These are phyloP conservation scores for Mycena floridula DNA, from an alignment of 768 basidiomycete species.

Conservation along the genomic window DNA sequence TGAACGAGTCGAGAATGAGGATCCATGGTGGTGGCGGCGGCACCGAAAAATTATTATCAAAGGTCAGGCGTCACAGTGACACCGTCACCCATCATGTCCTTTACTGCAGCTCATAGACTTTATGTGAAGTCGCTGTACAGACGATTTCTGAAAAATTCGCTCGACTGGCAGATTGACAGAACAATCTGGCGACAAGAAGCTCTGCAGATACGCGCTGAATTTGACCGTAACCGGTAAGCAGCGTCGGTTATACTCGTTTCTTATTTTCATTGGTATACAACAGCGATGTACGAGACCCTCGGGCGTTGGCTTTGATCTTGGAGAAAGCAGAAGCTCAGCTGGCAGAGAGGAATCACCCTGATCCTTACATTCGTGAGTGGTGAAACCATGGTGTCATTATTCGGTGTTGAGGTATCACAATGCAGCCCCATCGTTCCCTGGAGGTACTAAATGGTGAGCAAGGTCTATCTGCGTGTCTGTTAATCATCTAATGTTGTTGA, in stretches of 20 bases:
- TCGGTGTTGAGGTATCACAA: background rate
- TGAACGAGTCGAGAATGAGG: conserved; percentile 71
- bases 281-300: conserved; percentile 81
- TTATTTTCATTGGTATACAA: conserved; percentile 1
- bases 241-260: background rate
- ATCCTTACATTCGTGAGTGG: conserved; percentile 86
- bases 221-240: conserved; percentile 84
- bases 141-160: conserved; percentile 76
- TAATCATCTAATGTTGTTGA: conserved; percentile 8
- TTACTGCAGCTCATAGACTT: conserved; percentile 68
- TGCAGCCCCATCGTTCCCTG: conserved; percentile 75
- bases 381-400: background rate
- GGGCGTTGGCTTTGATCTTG: conserved; percentile 71
- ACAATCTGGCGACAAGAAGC: conserved; percentile 86
- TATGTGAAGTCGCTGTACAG: conserved; percentile 92
- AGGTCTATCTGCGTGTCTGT: background rate
- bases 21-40: conserved; percentile 44
- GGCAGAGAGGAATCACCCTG: conserved; percentile 69
- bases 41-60: too few species aligned
- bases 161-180: conserved; percentile 86
- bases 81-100: conserved; percentile 44
- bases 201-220: conserved; percentile 82
- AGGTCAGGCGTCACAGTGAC: background rate
- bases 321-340: conserved; percentile 75
- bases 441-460: conserved; percentile 95